Evolutionary conservation across 1,284 basidiomycete species (phyloP), one percentile per base, ranked within the genome.

Genomic region (Austroboletus olivaceoglutinosus): DNA sequence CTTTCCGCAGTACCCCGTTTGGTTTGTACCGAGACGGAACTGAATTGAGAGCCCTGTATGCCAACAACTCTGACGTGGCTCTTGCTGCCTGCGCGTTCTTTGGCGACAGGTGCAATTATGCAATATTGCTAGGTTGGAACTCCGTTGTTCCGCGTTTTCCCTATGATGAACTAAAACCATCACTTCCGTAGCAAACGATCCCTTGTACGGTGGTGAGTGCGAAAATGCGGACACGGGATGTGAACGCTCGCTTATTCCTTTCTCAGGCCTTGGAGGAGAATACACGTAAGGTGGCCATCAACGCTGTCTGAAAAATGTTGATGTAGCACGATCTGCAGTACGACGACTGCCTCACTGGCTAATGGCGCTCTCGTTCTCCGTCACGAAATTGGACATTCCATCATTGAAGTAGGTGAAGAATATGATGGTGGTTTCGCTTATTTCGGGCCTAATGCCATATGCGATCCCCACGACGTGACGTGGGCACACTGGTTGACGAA

Each of bases 311-410:
- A 41, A 49, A 34, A 39, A 18, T n/a, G 18, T 37, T 45, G 21
- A 47, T 34, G 15, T 34, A 25, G 31, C 27, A 22, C 22, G 21
- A 37, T 25, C 19, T 29, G 8, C 52, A 91, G 89, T 2, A 82
- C 90, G 11, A 85, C 89, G 54, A 93, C 91, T 2, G 82, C 89
- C 1, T 91, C 89, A 0, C 67, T 79, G n/a, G 74, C 82, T 10
- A 93, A 93, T 52, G 89, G 90, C 0, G 80, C 87, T 9, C 75
- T 90, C 6, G 86, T 92, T 0, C 76, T 93, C 25, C 80, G 89
- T 9, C 91, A 92, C 61, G 91, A 93, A 67, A 80, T 93, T 2
- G 90, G 91, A 0, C 86, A 90, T 66, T 88, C 85, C n/a, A 80
- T 89, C 48, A 86, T 89, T 55, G 72, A 80, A 2, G 85, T 90